Percentiles rank a stretch among this genome's conserved stretches.
phyloP scores from a whole-genome alignment of 2,329 filamentous ascomycete species.

The Pyrenophora tritici-repentis region DNA sequence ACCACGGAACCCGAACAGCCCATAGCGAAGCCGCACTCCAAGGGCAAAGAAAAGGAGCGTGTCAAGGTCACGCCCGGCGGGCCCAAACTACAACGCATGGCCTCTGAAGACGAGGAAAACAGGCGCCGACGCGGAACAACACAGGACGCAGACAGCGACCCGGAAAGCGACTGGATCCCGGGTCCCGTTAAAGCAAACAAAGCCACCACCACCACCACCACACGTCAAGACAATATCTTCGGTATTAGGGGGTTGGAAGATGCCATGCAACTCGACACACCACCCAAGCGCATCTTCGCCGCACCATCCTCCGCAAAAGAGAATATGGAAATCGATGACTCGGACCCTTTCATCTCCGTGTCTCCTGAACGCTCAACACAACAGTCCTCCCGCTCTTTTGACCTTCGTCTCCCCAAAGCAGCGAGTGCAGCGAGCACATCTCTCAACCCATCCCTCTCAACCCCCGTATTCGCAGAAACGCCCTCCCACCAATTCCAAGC shows the following conservation, averaged over 20 bases:
- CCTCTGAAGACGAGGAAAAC: slow-evolving; percentile 42
- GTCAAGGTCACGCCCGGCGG: slow-evolving; percentile 23
- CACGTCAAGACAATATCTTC: slow-evolving; percentile 34
- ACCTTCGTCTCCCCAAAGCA: slow-evolving; percentile 22
- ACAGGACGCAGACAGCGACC: slow-evolving; percentile 35
- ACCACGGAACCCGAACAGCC: slow-evolving; percentile 11
- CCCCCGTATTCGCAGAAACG: slow-evolving; percentile 17
- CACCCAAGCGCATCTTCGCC: slow-evolving; percentile 22
- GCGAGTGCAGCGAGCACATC: not conserved
- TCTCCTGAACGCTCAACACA: slow-evolving; percentile 25
- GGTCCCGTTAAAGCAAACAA: slow-evolving; percentile 31
- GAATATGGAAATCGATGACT: slow-evolving; percentile 18
- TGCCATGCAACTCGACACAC: slow-evolving; percentile 28
- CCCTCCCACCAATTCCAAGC: slow-evolving; percentile 36
- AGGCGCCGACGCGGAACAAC: slow-evolving; percentile 25
- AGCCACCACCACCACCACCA: slow-evolving; percentile 5
- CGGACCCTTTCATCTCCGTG: slow-evolving; percentile 34
- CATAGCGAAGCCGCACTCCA: slow-evolving; percentile 20
- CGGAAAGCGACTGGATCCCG: slow-evolving; percentile 46
- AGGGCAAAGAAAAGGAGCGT: slow-evolving; percentile 33
- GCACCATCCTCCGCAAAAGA: slow-evolving; percentile 8
- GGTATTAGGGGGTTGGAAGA: slow-evolving; percentile 38
- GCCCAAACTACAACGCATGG: slow-evolving; percentile 25
- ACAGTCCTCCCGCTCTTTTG: slow-evolving; percentile 24
- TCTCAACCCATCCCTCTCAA: not conserved